These are phyloP conservation scores for Hypoxylon sp. DNA, from an alignment of 2,329 filamentous ascomycete genomes.

Conservation along the genomic window DNA sequence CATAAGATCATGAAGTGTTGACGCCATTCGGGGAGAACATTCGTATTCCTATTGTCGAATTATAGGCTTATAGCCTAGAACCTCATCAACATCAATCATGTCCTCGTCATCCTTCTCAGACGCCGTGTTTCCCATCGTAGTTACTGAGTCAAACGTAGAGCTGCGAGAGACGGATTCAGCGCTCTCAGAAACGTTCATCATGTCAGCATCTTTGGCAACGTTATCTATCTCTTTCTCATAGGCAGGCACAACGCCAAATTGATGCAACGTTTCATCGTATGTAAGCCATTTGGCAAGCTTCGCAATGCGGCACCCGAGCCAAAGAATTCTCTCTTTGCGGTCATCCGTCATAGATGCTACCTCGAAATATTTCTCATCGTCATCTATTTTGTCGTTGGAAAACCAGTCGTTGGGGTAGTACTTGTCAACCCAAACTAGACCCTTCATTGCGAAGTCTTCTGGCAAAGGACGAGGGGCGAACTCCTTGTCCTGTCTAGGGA, in stretches of 20 bases:
- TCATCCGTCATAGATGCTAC: slow-evolving; percentile 69
- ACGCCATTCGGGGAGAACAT: neutral
- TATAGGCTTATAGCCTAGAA: slow-evolving; percentile 27
- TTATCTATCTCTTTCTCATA: slow-evolving; percentile 58
- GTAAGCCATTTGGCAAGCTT: slow-evolving; percentile 60
- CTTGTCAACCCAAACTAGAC: slow-evolving; percentile 71
- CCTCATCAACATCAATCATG: slow-evolving; percentile 41
- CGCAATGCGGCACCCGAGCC: slow-evolving; percentile 67
- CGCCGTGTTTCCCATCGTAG: slow-evolving; percentile 15
- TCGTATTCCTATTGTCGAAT: slow-evolving; percentile 31
- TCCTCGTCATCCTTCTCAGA: slow-evolving; percentile 40
- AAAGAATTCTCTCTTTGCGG: slow-evolving; percentile 72
- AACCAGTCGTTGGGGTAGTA: slow-evolving; percentile 75
- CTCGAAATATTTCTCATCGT: slow-evolving; percentile 78
- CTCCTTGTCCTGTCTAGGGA: slow-evolving; percentile 64
- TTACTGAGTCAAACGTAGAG: slow-evolving; percentile 39
- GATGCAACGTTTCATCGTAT: slow-evolving; percentile 58
- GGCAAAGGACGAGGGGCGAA: slow-evolving; percentile 70
- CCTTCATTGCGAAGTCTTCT: slow-evolving; percentile 78
- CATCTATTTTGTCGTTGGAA: slow-evolving; percentile 69
- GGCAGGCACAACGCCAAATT: slow-evolving; percentile 59
- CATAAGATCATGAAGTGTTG: neutral
- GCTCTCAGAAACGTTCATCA: slow-evolving; percentile 36
- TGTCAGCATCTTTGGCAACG: slow-evolving; percentile 41
- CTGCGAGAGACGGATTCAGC: slow-evolving; percentile 26